Evolutionary conservation across 768 basidiomycete species (phyloP), one percentile per base, ranked within the genome.

Genomic region (Psilocybe tampanensis): DNA sequence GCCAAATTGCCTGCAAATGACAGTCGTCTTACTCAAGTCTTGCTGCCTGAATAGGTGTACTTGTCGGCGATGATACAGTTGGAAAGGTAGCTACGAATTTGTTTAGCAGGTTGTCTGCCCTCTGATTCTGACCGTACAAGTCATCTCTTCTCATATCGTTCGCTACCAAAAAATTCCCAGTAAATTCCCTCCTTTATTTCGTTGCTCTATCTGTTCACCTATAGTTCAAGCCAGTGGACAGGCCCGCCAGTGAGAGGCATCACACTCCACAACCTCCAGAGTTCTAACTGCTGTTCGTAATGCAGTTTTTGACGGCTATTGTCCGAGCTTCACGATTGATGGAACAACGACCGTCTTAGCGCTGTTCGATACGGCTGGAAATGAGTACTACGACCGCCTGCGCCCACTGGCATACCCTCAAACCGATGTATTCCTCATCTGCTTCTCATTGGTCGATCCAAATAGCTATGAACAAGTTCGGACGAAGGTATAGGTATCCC

Each of bases 361-460:
- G 8, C 23, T 55, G 13, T 47, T 13, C 21, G 54, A 55, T 22
- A 48, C 33, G 8, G 13, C 9, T 12, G 54, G 44, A 0, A 3
- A 8, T 1, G 29, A 19, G 9, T 3, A 36, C 6, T 39, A 55
- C 24, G 23, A 47, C 8, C 34, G 23, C 6, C 34, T 39, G 8
- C 45, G 54, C 11, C 54, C 54, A 0, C 24, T 55, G 6, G 11
- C 8, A 4, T 55, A 47, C 36, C 54, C 45, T 0, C 34, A 18
- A 8, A 48, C 45, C 2, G 45, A 48, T 39, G n/a, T 55, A 6
- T 55, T 47, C 26, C 4, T 55, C 1, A 39, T 55, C 11, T 48
- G 54, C 24, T 55, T 55, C 11, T 55, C 54, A 18, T 8, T 48
- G 4, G 22, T 41, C 7, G 44, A 55, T 26, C 54, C 44, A 9